Base-by-base conservation (phyloP, 2,329 filamentous ascomycete species). In the Macrophomina pseudophaseolina region DNA sequence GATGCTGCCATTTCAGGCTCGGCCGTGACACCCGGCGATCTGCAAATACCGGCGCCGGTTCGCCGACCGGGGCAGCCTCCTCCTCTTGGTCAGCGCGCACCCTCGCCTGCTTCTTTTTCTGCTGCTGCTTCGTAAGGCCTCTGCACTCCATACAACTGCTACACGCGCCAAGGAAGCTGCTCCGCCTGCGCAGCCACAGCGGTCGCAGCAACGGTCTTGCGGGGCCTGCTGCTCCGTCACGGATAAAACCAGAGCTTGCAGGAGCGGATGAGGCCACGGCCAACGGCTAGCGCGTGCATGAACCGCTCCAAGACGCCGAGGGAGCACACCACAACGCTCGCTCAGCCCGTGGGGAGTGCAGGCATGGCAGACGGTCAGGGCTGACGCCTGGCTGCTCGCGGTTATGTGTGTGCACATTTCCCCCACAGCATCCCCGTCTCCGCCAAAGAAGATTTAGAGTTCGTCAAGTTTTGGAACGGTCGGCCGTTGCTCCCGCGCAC, bases 1-100 rank as follows among this genome's bases (percentile, higher is more conserved):
- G 40, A 59, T 59, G 35, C 28, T 33, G 30, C 56, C 56, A 23
- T 28, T 59, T 59, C 56, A 2, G 30, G 56, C 40, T 40, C 56
- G 46, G 56, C n/a, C 16, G 56, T 59, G 40, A 5, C 28, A 59
- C 54, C 23, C 23, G 32, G 40, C 28, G 38, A 23, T 46, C 54
- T 32, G 40, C 54, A 12, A 23, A 59, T 59, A 59, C 54, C 40
- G 56, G 12, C 35, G 11, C 38, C 35, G 54, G 14, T 16, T 11
- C 35, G 54, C 54, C 54, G n/a, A 40, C 23, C 54, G 40, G 35
- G 28, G 46, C 56, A 48, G n/a, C 5, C 23, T 8, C 48, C 48
- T 18, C 48, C 48, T 23, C 18, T 5, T 14, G 28, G 11, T 44
- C 42, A 44, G 16, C 5, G 9, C 42, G 42, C 42, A n/a, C 48